These are phyloP conservation scores for Lolium rigidum DNA, from an alignment of 176 grass and related monocot species.

Conservation along the genomic window DNA sequence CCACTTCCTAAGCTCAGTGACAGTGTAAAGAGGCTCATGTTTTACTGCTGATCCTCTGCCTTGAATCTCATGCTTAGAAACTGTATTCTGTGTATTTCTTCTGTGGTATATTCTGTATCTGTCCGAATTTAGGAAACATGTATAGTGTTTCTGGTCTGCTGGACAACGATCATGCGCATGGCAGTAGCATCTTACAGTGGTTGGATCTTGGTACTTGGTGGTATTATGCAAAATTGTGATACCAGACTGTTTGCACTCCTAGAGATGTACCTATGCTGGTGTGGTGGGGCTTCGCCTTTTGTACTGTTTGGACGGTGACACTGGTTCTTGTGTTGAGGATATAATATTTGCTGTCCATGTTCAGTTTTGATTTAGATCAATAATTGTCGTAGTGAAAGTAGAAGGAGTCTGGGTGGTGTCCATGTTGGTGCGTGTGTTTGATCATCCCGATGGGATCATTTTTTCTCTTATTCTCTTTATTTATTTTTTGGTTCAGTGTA, in stretches of 20 bases:
- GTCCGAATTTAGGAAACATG: slow-evolving; percentile 47
- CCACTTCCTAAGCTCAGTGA: slow-evolving; percentile 88
- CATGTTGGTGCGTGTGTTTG: too few relatives aligned
- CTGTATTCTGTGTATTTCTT: background rate
- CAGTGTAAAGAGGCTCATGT: slow-evolving; percentile 91
- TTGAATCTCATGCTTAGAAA: background rate
- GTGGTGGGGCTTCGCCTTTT: background rate
- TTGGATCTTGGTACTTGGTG: slow-evolving; percentile 33
- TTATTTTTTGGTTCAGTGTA: too few relatives aligned
- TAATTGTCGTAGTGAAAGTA: background rate
- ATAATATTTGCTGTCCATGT: background rate
- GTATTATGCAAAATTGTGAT: slow-evolving; percentile 39
- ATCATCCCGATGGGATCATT: too few relatives aligned
- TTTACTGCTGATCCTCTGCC: slow-evolving; percentile 72
- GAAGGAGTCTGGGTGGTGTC: background rate
- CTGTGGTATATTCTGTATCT: slow-evolving; percentile 25
- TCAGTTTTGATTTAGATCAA: background rate
- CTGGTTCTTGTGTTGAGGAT: slow-evolving; percentile 4
- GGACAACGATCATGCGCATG: slow-evolving; percentile 24
- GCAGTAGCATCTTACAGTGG: slow-evolving; percentile 7
- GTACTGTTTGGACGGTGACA: slow-evolving; percentile 7
- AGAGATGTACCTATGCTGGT: slow-evolving; percentile 21
- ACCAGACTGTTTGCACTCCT: background rate
- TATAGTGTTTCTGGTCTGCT: slow-evolving; percentile 38
- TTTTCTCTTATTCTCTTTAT: too few relatives aligned